Conservation (phyloP, 352 stramenopile species). For the Phytopythium chamaehyphon region DNA sequence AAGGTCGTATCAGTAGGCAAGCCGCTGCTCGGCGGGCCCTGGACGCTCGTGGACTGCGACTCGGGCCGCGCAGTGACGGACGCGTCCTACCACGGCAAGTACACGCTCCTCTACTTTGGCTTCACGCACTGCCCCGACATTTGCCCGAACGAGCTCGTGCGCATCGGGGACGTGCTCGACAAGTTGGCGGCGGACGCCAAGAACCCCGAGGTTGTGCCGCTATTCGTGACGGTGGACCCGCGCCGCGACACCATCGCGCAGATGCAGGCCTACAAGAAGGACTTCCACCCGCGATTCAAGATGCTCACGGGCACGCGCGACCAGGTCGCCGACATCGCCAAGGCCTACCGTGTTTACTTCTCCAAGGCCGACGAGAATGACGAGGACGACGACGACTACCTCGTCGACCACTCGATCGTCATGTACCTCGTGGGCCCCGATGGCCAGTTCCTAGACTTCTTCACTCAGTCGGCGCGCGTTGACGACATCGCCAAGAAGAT, state of each 20-base stretch:
- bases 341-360: slow-evolving; percentile 99
- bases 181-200: slow-evolving; percentile 72
- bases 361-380: slow-evolving; percentile 95
- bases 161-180: slow-evolving; percentile 95
- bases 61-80: slow-evolving; percentile 86
- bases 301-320: slow-evolving; percentile 92
- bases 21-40: slow-evolving; percentile 89
- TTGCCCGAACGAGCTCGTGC: slow-evolving; percentile 98
- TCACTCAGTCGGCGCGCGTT: slow-evolving; percentile 95
- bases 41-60: slow-evolving; percentile 91
- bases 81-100: slow-evolving; percentile 91
- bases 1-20: slow-evolving; percentile 90
- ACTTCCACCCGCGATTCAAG: slow-evolving; percentile 85
- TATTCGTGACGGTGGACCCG: slow-evolving; percentile 99
- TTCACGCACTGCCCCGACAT: slow-evolving; percentile 99
- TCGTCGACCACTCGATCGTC: slow-evolving; percentile 99
- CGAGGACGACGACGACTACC: slow-evolving; percentile 97
- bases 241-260: slow-evolving; percentile 96
- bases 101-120: slow-evolving; percentile 98
- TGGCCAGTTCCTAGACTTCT: slow-evolving; percentile 98
- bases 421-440: slow-evolving; percentile 97
- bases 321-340: slow-evolving; percentile 96
- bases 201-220: slow-evolving; percentile 65
- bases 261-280: slow-evolving; percentile 94
- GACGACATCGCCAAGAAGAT: slow-evolving; percentile 95